Percentiles rank a stretch among this genome's conserved stretches.
Conservation (phyloP, 345 rosid genomes). For the Isatis tinctoria region DNA sequence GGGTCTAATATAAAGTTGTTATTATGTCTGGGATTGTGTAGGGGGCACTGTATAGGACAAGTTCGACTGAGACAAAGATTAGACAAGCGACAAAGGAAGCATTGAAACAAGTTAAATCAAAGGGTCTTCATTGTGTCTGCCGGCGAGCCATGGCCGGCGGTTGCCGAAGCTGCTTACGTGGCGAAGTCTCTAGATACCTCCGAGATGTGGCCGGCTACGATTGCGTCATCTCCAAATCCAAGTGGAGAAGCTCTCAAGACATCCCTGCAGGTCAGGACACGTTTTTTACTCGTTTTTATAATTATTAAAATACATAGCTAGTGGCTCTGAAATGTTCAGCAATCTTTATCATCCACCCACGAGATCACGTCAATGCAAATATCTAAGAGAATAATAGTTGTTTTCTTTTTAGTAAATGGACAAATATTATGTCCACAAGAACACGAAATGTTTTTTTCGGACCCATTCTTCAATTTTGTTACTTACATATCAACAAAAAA, state of each 20-base stretch:
- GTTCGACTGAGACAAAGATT: slow-evolving; percentile 56
- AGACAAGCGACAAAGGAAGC: slow-evolving; percentile 62
- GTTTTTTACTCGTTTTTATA: neutral
- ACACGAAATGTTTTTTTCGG: neutral
- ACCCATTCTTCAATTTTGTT: neutral
- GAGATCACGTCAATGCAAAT: neutral
- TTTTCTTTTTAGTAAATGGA: neutral
- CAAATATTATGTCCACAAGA: neutral
- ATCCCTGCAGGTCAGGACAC: slow-evolving; percentile 59
- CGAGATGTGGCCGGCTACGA: slow-evolving; percentile 47
- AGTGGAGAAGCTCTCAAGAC: slow-evolving; percentile 66
- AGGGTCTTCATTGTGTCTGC: slow-evolving; percentile 47
- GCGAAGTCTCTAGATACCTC: slow-evolving; percentile 50
- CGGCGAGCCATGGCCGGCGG: slow-evolving; percentile 37
- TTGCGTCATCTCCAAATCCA: slow-evolving; percentile 65
- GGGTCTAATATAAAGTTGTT: too few relatives aligned
- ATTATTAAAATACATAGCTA: neutral
- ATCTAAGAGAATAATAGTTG: neutral
- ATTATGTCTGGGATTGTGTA: slow-evolving; percentile 10
- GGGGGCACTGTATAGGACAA: slow-evolving; percentile 66
- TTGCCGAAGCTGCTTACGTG: slow-evolving; percentile 61
- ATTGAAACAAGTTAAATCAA: slow-evolving; percentile 35
- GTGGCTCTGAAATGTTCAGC: neutral
- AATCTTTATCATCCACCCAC: neutral
- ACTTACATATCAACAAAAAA: neutral